Conservation (phyloP, 1,284 basidiomycete genomes). For the Rhodotorula sp. region DNA sequence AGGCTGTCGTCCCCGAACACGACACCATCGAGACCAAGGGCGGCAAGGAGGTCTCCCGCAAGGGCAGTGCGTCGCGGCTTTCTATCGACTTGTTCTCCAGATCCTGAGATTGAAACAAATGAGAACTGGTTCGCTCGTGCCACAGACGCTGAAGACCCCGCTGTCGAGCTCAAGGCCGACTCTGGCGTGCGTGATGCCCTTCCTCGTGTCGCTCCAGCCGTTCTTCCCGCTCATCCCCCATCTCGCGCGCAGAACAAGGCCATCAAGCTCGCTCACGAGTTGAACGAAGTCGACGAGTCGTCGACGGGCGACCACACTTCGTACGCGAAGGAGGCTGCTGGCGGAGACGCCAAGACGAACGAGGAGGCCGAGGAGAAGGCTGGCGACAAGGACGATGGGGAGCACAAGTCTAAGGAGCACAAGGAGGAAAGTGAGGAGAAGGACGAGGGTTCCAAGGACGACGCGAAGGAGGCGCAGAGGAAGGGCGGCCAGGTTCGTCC, state of each 20-base stretch:
- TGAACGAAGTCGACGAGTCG: conserved; percentile 31
- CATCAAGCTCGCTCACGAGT: conserved; percentile 31
- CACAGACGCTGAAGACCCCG: conserved; percentile 33
- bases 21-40: conserved; percentile 33
- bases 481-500: conserved; percentile 9
- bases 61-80: conserved; percentile 21
- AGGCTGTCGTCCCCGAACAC: conserved; percentile 30
- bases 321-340: conserved; percentile 24
- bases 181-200: conserved; percentile 18
- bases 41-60: conserved; percentile 32
- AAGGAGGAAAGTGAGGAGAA: not conserved
- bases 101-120: too few relatives aligned
- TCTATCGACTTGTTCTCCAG: fast-evolving
- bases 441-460: conserved; percentile 3
- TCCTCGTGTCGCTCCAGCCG: not conserved
- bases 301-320: conserved; percentile 21
- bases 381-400: not conserved
- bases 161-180: conserved; percentile 35
- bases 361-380: conserved; percentile 19
- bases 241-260: conserved; percentile 25
- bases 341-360: conserved; percentile 16
- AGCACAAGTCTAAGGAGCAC: not conserved
- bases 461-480: conserved; percentile 8
- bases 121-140: too few relatives aligned
- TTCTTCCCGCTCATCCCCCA: too few relatives aligned